A percentile compares a stretch with the other conserved stretches of the same genome.
These are phyloP conservation scores for Ascochyta viciae-villosae DNA, from an alignment of 2,329 filamentous ascomycete species.

Conservation along the genomic window DNA sequence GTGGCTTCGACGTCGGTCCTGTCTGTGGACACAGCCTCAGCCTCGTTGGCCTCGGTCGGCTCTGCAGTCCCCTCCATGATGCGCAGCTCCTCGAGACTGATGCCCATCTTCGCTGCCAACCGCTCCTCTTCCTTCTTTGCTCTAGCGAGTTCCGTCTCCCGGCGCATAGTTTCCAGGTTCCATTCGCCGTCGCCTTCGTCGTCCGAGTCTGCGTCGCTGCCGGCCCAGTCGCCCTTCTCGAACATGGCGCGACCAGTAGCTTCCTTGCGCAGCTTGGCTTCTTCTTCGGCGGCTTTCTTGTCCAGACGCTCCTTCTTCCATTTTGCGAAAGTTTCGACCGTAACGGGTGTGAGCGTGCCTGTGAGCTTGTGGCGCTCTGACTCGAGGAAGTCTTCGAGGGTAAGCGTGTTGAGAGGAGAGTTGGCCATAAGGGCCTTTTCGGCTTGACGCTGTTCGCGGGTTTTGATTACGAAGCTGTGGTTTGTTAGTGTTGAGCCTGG, in stretches of 20 bases:
- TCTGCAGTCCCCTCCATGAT: slow-evolving; percentile 17
- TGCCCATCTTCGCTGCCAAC: slow-evolving; percentile 44
- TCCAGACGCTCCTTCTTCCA: slow-evolving; percentile 95
- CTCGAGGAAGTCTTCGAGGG: slow-evolving; percentile 96
- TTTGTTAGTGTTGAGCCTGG: slow-evolving; percentile 16
- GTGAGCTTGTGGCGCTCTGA: slow-evolving; percentile 95
- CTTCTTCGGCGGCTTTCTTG: slow-evolving; percentile 95
- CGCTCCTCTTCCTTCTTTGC: slow-evolving; percentile 80
- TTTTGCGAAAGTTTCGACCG: slow-evolving; percentile 87
- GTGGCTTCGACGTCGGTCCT: slow-evolving; percentile 7
- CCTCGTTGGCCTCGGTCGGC: slow-evolving; percentile 13
- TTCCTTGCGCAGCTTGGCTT: slow-evolving; percentile 90
- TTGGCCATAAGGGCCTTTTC: slow-evolving; percentile 98
- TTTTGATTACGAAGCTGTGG: slow-evolving; percentile 89
- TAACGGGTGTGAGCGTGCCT: slow-evolving; percentile 91
- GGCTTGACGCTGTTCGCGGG: slow-evolving; percentile 92
- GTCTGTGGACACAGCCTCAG: slow-evolving; percentile 6
- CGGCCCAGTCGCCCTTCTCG: slow-evolving; percentile 92
- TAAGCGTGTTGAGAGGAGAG: slow-evolving; percentile 90
- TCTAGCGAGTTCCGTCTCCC: slow-evolving; percentile 81
- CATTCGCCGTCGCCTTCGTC: slow-evolving; percentile 69
- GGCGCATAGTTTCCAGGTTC: slow-evolving; percentile 82
- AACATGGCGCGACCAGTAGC: slow-evolving; percentile 94
- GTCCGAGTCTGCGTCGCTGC: slow-evolving; percentile 64
- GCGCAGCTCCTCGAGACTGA: slow-evolving; percentile 26